Conservation (phyloP, 805 yeast genomes). For the Lachancea mirantina region DNA sequence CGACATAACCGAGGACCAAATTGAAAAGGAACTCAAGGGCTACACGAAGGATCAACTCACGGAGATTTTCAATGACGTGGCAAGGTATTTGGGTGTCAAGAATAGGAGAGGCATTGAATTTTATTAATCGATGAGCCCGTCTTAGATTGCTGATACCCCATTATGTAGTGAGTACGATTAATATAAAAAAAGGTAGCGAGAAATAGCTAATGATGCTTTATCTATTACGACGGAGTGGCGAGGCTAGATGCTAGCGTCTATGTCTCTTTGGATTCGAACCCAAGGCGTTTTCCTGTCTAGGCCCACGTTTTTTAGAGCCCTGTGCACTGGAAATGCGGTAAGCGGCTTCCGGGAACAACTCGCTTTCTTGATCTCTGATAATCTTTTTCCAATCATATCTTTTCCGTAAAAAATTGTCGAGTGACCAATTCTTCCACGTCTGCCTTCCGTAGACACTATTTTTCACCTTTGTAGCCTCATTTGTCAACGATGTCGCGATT, state of each 20-base stretch:
- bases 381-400: slow-evolving; percentile 75
- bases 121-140: too few species aligned
- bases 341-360: slow-evolving; percentile 33
- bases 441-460: slow-evolving; percentile 79
- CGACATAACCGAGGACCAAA: slow-evolving; percentile 28
- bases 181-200: not conserved
- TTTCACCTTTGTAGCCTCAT: slow-evolving; percentile 61
- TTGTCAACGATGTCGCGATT: slow-evolving; percentile 60
- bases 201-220: not conserved
- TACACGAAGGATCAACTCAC: slow-evolving; percentile 43
- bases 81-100: slow-evolving; percentile 60
- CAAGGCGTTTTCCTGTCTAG: too few species aligned
- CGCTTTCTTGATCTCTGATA: slow-evolving; percentile 47
- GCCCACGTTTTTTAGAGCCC: too few species aligned
- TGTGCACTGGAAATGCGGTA: too few species aligned
- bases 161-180: too few species aligned
- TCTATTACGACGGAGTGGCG: too few species aligned
- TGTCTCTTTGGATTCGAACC: too few species aligned
- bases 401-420: slow-evolving; percentile 71
- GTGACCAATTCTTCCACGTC: slow-evolving; percentile 93
- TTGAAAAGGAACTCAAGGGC: slow-evolving; percentile 24
- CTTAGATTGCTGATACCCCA: too few species aligned
- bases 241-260: too few species aligned
- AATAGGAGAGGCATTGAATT: slow-evolving; percentile 44
- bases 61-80: slow-evolving; percentile 53